Evolutionary conservation across 306 rosid species (phyloP), one percentile per base, ranked within the genome.

Genomic region (Arachis hypogaea): DNA sequence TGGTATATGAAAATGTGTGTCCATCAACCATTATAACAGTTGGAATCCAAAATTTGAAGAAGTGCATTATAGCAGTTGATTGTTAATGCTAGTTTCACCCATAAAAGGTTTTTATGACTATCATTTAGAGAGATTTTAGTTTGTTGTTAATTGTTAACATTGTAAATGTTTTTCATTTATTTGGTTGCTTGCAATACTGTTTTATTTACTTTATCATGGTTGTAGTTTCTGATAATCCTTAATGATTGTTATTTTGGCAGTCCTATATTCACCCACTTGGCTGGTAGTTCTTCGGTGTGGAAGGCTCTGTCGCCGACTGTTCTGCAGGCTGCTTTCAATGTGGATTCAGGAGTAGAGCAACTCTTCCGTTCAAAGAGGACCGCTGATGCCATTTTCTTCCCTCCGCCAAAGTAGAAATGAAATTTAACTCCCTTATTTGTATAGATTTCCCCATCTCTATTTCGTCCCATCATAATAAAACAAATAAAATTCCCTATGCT

Each of bases 221-320:
- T 68, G 7, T 43, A 11, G 44, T 9, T 52, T n/a, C 16, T 49
- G 10, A 7, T 55, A 43, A 36, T 55, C 28, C 11, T 46, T 28
- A 5, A 5, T 70, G 46, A 54, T 69, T 76, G 12, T 43, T 8
- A 42, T 29, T 55, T 12, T 66, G 79, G 69, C 91, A 92, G 97
- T 60, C 97, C 97, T 9, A 56, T 89, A 38, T 89, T 92, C 80
- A 92, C 98, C 46, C 94, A 92, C 83, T 71, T 91, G 85, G 98
- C 98, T 65, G 83, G 97, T 81, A 79, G 93, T 74, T 83, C 88
- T 9, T 89, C 93, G 1, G 87, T 66, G 28, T 93, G 98, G 98
- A 93, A 93, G 82, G 86, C 92, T 5, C 46, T 93, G 14, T 92
- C 96, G 57, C 86, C 96, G 0, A 64, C 83, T 2, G 92, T 88